phyloP scores from a whole-genome alignment of 2,329 filamentous ascomycete species.

The Daldinia sp. region DNA sequence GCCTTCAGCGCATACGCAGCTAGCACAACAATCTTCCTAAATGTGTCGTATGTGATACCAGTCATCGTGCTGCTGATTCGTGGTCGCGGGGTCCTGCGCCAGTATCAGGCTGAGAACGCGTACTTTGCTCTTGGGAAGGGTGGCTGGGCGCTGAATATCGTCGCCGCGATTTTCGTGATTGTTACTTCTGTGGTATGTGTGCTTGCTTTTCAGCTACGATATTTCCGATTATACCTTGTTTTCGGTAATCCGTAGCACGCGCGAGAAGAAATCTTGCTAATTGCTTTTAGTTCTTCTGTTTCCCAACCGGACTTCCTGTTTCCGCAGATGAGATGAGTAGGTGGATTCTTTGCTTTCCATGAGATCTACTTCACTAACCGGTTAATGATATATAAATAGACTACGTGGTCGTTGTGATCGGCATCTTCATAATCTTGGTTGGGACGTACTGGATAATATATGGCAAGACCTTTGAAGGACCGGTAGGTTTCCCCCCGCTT shows the following conservation, averaged over 20 bases:
- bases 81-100: slow-evolving; percentile 46
- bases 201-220: no score
- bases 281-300: slow-evolving; percentile 46
- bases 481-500: slow-evolving; percentile 34
- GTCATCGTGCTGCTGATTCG: slow-evolving; percentile 50
- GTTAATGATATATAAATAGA: slow-evolving; percentile 35
- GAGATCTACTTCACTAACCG: neutral
- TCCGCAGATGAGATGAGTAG: slow-evolving; percentile 46
- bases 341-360: neutral
- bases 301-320: slow-evolving; percentile 44
- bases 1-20: slow-evolving; percentile 58
- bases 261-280: slow-evolving; percentile 7
- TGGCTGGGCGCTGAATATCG: slow-evolving; percentile 46
- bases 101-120: slow-evolving; percentile 40
- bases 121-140: slow-evolving; percentile 45
- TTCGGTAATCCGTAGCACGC: no score
- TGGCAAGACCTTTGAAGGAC: slow-evolving; percentile 44
- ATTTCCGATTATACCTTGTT: no score
- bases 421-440: slow-evolving; percentile 46
- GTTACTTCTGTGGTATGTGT: slow-evolving; percentile 49
- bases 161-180: slow-evolving; percentile 49
- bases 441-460: slow-evolving; percentile 41
- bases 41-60: slow-evolving; percentile 56
- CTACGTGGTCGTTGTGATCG: slow-evolving; percentile 50
- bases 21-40: slow-evolving; percentile 56